These are phyloP conservation scores for Rhododendron ovatum DNA, from an alignment of 148 eudicot species.

Conservation along the genomic window DNA sequence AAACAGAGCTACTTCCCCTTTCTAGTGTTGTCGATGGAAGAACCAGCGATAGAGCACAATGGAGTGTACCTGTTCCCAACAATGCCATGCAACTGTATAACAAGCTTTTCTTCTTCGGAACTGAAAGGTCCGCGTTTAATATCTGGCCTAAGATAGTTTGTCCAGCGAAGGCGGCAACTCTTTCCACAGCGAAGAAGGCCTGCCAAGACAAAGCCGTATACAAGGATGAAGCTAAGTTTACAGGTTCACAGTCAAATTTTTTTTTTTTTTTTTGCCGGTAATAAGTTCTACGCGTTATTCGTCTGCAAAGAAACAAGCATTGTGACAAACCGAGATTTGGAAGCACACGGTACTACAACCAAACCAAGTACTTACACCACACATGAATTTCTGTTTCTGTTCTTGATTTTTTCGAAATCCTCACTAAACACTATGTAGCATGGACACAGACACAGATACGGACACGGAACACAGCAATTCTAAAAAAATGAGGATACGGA, in stretches of 20 bases:
- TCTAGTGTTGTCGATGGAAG: neutral
- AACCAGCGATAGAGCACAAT: neutral
- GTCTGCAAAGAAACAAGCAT: neutral
- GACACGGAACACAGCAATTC: too few relatives aligned
- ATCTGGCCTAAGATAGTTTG: conserved; percentile 69
- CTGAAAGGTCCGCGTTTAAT: conserved; percentile 69
- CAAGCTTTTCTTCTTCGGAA: conserved; percentile 62
- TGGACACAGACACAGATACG: too few relatives aligned
- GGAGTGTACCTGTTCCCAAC: conserved; percentile 57
- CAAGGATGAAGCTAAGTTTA: neutral
- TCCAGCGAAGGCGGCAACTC: conserved; percentile 78
- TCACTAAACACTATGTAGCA: neutral
- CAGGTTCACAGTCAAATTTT: too few relatives aligned
- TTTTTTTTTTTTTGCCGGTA: neutral
- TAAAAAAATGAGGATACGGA: too few relatives aligned
- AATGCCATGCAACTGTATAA: conserved; percentile 64
- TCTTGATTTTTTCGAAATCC: neutral
- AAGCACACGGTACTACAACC: neutral
- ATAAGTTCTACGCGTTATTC: neutral
- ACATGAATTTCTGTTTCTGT: neutral
- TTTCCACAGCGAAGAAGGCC: conserved; percentile 72
- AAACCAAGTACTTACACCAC: neutral
- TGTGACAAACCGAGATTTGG: neutral
- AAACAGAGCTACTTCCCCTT: neutral
- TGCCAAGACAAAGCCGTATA: conserved; percentile 2